Conservation (phyloP, 225 moss, liverwort and hornwort species). For the Ulota crispa region DNA sequence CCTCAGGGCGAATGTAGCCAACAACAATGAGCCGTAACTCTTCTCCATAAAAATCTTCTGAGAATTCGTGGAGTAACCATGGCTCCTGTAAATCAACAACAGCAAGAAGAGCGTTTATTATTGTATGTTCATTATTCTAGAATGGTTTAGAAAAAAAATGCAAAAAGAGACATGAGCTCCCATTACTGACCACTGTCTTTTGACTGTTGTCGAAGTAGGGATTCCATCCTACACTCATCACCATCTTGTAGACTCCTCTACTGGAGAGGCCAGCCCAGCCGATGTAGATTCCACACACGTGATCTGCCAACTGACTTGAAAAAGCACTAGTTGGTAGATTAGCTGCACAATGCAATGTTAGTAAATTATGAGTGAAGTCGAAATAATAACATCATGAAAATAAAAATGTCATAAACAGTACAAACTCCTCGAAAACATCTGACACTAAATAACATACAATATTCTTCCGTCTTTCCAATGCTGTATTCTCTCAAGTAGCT, state of each 20-base stretch:
- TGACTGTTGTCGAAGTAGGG: slow-evolving; percentile 65
- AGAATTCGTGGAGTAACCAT: slow-evolving; percentile 77
- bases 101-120: neutral
- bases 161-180: neutral
- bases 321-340: slow-evolving; percentile 72
- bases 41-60: slow-evolving; percentile 86
- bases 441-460: neutral
- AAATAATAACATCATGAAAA: neutral
- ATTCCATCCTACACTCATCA: slow-evolving; percentile 89
- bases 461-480: neutral
- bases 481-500: neutral
- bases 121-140: neutral
- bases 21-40: slow-evolving; percentile 77
- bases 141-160: neutral
- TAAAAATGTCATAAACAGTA: no score
- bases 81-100: slow-evolving; percentile 50
- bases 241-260: slow-evolving; percentile 76
- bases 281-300: slow-evolving; percentile 77
- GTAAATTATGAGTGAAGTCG: neutral
- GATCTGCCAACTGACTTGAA: slow-evolving; percentile 56
- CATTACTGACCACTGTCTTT: slow-evolving; percentile 59
- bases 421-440: neutral
- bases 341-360: slow-evolving; percentile 38
- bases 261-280: slow-evolving; percentile 83
- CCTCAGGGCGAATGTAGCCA: slow-evolving; percentile 81